Evolutionary conservation across 2,329 filamentous ascomycete species (phyloP).

Genomic region (Fusarium sp.): DNA sequence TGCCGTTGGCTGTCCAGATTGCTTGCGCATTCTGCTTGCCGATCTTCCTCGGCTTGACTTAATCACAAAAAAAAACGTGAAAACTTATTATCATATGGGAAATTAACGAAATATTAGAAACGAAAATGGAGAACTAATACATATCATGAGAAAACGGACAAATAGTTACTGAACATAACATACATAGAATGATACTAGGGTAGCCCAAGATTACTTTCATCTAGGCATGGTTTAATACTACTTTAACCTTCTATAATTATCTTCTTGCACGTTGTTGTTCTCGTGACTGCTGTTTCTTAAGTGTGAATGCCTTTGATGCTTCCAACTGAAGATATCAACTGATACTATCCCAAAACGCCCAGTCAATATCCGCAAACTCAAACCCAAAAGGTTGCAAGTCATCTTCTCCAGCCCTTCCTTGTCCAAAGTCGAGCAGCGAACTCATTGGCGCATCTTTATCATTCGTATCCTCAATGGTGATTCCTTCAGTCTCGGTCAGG

Average conservation of each 20-base stretch:
- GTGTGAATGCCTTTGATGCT: background rate
- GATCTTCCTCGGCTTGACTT: slow-evolving; percentile 44
- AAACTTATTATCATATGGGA: background rate
- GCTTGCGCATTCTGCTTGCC: slow-evolving; percentile 40
- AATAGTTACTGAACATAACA: background rate
- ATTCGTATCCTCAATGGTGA: accelerated
- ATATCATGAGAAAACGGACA: background rate
- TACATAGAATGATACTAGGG: background rate
- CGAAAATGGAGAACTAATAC: background rate
- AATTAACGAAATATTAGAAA: background rate
- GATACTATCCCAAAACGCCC: slow-evolving; percentile 29
- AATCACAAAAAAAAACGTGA: background rate
- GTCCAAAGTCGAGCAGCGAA: background rate
- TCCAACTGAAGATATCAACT: background rate
- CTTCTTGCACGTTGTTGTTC: background rate
- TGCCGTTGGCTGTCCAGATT: slow-evolving; percentile 44
- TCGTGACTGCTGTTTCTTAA: background rate
- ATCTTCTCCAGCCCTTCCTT: background rate
- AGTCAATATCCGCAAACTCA: slow-evolving; percentile 27
- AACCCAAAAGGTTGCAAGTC: slow-evolving; percentile 25
- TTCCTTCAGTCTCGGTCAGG: background rate
- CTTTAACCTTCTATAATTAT: background rate
- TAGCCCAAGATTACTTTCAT: background rate
- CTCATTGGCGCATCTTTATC: background rate
- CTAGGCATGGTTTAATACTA: background rate